A percentile compares a stretch with the other conserved stretches of the same genome.
Conservation (phyloP, 2,329 filamentous ascomycete species). For the Exophiala sideris region DNA sequence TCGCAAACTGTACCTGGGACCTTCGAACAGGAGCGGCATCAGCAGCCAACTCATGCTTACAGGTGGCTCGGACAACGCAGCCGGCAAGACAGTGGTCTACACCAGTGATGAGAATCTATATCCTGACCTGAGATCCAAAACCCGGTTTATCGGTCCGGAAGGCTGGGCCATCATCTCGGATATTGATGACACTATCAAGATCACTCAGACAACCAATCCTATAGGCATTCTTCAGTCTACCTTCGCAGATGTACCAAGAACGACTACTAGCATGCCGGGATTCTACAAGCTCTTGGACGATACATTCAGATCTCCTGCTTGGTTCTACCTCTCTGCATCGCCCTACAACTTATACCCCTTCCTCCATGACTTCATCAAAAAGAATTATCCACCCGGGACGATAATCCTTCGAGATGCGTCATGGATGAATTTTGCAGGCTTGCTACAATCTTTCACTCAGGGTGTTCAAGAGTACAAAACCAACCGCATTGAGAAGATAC, state of each 20-base stretch:
- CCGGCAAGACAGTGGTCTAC: conserved; percentile 50
- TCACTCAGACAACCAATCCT: conserved; percentile 76
- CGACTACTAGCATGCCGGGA: conserved; percentile 77
- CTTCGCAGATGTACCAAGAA: conserved; percentile 70
- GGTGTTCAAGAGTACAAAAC: conserved; percentile 81
- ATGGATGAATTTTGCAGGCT: conserved; percentile 78
- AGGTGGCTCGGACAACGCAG: conserved; percentile 42
- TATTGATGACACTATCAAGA: conserved; percentile 92
- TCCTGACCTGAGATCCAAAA: conserved; percentile 60
- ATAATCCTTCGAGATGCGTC: conserved; percentile 80
- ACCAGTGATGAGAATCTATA: conserved; percentile 42
- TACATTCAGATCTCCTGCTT: conserved; percentile 61
- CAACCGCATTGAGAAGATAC: conserved; percentile 72
- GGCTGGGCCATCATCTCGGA: conserved; percentile 88
- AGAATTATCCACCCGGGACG: conserved; percentile 71
- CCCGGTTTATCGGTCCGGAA: conserved; percentile 68
- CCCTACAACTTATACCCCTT: conserved; percentile 94
- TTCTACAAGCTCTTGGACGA: conserved; percentile 67
- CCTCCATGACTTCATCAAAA: conserved; percentile 68
- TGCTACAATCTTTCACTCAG: conserved; percentile 74
- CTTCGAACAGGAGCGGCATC: conserved; percentile 69
- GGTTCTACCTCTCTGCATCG: conserved; percentile 91
- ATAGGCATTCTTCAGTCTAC: conserved; percentile 79
- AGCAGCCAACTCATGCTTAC: conserved; percentile 60
- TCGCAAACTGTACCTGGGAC: conserved; percentile 58